These are phyloP conservation scores for Entamoeba nuttalli DNA, from an alignment of 208 protist genomes.

Conservation along the genomic window DNA sequence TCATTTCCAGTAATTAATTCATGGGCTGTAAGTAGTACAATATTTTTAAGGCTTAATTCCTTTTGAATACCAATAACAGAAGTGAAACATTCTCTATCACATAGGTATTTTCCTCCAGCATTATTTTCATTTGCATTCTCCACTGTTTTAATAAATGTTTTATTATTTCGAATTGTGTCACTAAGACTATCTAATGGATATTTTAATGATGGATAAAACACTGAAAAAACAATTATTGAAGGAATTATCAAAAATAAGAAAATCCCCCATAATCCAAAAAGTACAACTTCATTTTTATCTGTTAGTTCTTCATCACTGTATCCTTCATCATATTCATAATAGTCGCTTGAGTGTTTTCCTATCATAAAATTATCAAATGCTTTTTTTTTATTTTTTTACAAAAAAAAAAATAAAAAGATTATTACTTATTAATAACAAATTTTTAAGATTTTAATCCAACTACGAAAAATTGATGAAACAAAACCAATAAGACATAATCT, in stretches of 20 bases:
- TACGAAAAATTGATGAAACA: no score
- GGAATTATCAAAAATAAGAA: not conserved
- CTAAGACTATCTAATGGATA: not conserved
- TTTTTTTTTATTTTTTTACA: no score
- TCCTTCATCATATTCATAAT: no score
- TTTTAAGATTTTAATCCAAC: no score
- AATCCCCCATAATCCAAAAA: not conserved
- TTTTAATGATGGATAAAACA: not conserved
- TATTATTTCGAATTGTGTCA: not conserved
- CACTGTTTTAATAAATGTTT: not conserved
- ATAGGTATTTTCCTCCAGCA: not conserved
- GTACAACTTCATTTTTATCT: not conserved
- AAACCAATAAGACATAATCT: no score
- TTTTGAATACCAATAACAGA: not conserved
- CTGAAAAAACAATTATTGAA: not conserved
- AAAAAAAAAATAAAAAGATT: no score
- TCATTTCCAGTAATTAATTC: not conserved
- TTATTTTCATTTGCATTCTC: not conserved
- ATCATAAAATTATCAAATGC: no score
- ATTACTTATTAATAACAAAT: no score
- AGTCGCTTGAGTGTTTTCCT: no score
- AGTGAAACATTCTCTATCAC: not conserved
- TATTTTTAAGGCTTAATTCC: not conserved
- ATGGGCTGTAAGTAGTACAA: not conserved
- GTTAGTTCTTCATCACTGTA: not conserved